Conservation (phyloP, 768 basidiomycete genomes). For the Suillus americanus region DNA sequence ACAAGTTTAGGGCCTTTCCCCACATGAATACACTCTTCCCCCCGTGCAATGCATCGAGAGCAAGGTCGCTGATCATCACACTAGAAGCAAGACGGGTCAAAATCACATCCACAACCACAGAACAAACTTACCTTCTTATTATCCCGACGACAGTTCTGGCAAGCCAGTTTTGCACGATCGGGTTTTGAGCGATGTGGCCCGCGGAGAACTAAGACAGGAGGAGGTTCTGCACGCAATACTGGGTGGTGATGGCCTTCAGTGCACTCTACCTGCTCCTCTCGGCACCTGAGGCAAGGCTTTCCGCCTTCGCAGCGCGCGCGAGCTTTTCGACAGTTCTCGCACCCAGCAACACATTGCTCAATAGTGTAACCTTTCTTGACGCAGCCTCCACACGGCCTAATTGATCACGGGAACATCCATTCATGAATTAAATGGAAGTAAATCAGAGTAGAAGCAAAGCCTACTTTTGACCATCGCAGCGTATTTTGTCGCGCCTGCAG, state of each 20-base stretch:
- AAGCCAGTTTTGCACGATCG: slow-evolving; percentile 60
- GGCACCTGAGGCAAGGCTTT: slow-evolving; percentile 36
- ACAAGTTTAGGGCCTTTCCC: slow-evolving; percentile 56
- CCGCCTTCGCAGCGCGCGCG: slow-evolving; percentile 44
- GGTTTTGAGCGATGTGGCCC: slow-evolving; percentile 28
- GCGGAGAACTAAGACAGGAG: slow-evolving; percentile 25
- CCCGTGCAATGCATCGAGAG: slow-evolving; percentile 53
- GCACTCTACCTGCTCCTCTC: slow-evolving; percentile 42
- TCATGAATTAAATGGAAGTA: slow-evolving; percentile 3
- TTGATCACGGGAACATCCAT: not conserved
- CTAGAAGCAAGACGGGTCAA: slow-evolving; percentile 28
- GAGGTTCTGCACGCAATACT: slow-evolving; percentile 25
- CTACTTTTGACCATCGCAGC: slow-evolving; percentile 56
- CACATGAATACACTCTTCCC: slow-evolving; percentile 56
- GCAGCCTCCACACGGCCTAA: slow-evolving; percentile 60
- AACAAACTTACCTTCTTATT: slow-evolving; percentile 56
- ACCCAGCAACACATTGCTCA: slow-evolving; percentile 61
- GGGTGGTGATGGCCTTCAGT: slow-evolving; percentile 38
- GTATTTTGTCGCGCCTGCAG: slow-evolving; percentile 58
- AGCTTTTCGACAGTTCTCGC: slow-evolving; percentile 56
- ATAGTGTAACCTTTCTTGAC: slow-evolving; percentile 50
- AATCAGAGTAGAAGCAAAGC: slow-evolving; percentile 12
- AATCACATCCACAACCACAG: not conserved
- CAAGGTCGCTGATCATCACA: slow-evolving; percentile 67
- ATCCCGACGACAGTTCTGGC: slow-evolving; percentile 58